Conservation (phyloP, 2,329 filamentous ascomycete genomes). For the Cladophialophora psammophila region DNA sequence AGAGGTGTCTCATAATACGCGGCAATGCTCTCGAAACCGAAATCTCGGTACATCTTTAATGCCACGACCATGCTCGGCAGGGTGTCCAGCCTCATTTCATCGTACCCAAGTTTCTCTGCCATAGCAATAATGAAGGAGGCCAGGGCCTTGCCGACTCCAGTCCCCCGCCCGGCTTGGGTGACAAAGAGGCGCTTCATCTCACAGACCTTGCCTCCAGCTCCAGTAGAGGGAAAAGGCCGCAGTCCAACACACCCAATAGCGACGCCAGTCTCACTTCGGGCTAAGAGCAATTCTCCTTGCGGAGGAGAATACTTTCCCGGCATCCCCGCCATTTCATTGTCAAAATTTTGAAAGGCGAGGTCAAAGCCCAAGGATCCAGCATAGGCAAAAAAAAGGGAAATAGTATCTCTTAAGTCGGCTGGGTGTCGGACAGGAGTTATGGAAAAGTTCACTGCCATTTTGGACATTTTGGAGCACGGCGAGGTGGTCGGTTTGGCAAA, state of each 20-base stretch:
- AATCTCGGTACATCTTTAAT: slow-evolving; percentile 56
- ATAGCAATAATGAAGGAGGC: slow-evolving; percentile 54
- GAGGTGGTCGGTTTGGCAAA: background rate
- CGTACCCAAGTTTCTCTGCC: slow-evolving; percentile 59
- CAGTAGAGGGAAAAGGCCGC: slow-evolving; percentile 28
- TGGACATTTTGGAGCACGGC: slow-evolving; percentile 12
- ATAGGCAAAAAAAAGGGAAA: slow-evolving; percentile 54
- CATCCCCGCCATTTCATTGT: slow-evolving; percentile 59
- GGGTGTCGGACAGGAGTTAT: slow-evolving; percentile 48
- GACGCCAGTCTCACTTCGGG: slow-evolving; percentile 42
- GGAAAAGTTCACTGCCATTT: slow-evolving; percentile 15
- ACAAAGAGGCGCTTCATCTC: slow-evolving; percentile 69
- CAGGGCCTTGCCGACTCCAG: slow-evolving; percentile 59
- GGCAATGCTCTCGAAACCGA: slow-evolving; percentile 61
- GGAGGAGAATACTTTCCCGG: slow-evolving; percentile 62
- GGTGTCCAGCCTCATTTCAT: slow-evolving; percentile 64
- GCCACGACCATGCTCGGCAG: slow-evolving; percentile 61
- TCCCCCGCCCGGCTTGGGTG: slow-evolving; percentile 55
- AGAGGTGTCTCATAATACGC: slow-evolving; percentile 65
- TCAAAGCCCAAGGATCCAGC: slow-evolving; percentile 59
- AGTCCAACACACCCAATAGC: slow-evolving; percentile 37
- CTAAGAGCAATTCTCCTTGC: slow-evolving; percentile 59
- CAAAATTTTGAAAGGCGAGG: slow-evolving; percentile 65
- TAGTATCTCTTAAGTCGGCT: slow-evolving; percentile 52
- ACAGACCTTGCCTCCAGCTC: slow-evolving; percentile 42